Base-by-base conservation (phyloP, 495 filamentous ascomycete genomes). In the Cercophora samala region DNA sequence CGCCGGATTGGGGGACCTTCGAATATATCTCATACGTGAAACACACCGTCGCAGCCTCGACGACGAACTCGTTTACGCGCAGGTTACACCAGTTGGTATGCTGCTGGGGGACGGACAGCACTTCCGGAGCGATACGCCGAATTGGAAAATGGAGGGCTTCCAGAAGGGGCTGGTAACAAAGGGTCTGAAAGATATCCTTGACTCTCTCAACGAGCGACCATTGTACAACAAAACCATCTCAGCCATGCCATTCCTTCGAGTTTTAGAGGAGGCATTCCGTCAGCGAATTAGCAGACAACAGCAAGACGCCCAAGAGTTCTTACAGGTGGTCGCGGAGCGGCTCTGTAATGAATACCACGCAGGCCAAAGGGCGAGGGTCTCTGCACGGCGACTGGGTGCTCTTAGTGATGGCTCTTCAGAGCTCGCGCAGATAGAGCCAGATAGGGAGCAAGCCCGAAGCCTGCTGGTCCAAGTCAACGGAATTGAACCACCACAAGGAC, bases 251-350 rank as follows among this genome's bases (percentile, higher is more conserved):
- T 98, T 99, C 74, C 88, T 99, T 19, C 76, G 83, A 63, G 87
- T 88, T 0, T 79, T 99, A 25, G 95, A 99, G 78, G 82, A 82
- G 51, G 93, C 94, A 4, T 99, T 97, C 74, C 85, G 88, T 29
- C 92, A 93, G 66, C 88, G 90, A 54, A 94, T 99, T 72, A 97
- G 90, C 72, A 89, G 95, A 58, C 89, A 92, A 66, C 96, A 99
- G 75, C 96, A 99, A 77, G 95, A 99, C 80, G 95, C 95, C n/a
- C 95, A 99, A 73, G 95, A 99, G 75, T 96, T 99, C 66, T 72
- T 99, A 63, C 95, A 99, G 77, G 86, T 98, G 59, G 89, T 99
- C 21, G 88, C 92, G 4, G 96, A 99, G 78, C 85, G 93, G 56
- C 82, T 99, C 42, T 91, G 89, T 56, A 93, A 98, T 71, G 95